Evolutionary conservation across 805 yeast species (phyloP).

Genomic region (Myxozyma neglecta): DNA sequence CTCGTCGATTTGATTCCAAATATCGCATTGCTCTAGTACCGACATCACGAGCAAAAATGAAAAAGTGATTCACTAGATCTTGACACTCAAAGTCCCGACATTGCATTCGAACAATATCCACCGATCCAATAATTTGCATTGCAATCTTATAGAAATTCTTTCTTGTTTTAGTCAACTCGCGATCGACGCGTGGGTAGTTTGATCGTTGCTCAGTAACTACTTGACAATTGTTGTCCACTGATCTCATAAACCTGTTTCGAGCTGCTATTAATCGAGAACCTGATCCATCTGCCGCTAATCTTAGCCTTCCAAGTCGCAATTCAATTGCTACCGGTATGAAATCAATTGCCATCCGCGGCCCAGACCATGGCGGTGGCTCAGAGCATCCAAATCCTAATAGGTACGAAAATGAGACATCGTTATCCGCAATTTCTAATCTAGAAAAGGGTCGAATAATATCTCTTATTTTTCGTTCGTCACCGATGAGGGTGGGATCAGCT

Average conservation of each 20-base stretch:
- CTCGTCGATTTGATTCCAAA: slow-evolving; percentile 59
- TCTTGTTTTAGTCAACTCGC: slow-evolving; percentile 65
- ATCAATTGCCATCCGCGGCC: slow-evolving; percentile 60
- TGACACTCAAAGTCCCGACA: slow-evolving; percentile 65
- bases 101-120: slow-evolving; percentile 50
- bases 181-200: slow-evolving; percentile 69
- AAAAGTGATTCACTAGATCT: slow-evolving; percentile 72
- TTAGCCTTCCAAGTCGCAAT: slow-evolving; percentile 64
- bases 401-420: slow-evolving; percentile 18
- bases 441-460: slow-evolving; percentile 21
- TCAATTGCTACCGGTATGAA: slow-evolving; percentile 45
- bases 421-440: slow-evolving; percentile 10
- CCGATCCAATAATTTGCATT: slow-evolving; percentile 62
- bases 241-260: slow-evolving; percentile 56
- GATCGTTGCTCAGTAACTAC: slow-evolving; percentile 63
- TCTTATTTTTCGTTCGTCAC: slow-evolving; percentile 21
- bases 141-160: slow-evolving; percentile 68
- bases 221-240: slow-evolving; percentile 51
- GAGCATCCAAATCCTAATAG: slow-evolving; percentile 57
- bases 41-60: slow-evolving; percentile 76
- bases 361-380: slow-evolving; percentile 90
- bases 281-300: slow-evolving; percentile 72
- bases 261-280: slow-evolving; percentile 56
- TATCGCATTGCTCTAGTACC: slow-evolving; percentile 69
- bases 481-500: slow-evolving; percentile 56